Base-by-base conservation (phyloP, 257 asterid species). In the Petunia secreta region DNA sequence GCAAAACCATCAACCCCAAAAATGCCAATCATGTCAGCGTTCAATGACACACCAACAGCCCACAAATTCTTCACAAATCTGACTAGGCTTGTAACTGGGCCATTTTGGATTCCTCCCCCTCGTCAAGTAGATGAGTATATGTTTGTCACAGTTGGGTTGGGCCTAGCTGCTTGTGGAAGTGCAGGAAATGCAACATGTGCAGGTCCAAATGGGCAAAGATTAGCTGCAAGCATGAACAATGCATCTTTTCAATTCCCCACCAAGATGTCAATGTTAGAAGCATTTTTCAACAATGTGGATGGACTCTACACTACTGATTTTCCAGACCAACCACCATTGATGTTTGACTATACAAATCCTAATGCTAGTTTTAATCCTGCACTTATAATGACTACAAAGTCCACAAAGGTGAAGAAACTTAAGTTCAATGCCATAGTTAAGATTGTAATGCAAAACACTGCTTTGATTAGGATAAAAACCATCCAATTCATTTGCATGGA, bases 401-500 rank as follows among this genome's bases (percentile, higher is more conserved):
- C 80, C 2, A 75, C 80, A 39, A 75, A 75, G 80, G 80, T 75
- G 63, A 75, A 75, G 68, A 75, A 75, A 7, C 16, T 75, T 0
- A 75, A 57, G 80, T 75, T 38, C 68, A 75, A 75, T 75, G 80
- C 80, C 9, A 57, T 67, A 11, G 68, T 75, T 75, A 67, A 75
- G 8, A 57, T 75, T 53, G 80, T 57, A 39, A 38, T 75, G 38
- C 80, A 75, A 13, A 75, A 75, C 1, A 75, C 80, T 16, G 80
- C 80, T 60, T 54, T 75, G 53, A 7, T 75, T 75, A 67, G 65
- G 15, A 15, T 75, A 4, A 75, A 54, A 75, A 75, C 13, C 80
- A 75, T 43, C 80, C 80, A 8, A 75, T 75, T 75, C 80, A 75
- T 38, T 75, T 75, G 68, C 80, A 75, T 7, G 80, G 80, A 58